phyloP scores from a whole-genome alignment of 768 basidiomycete genomes.

The Clavulina sp. region DNA sequence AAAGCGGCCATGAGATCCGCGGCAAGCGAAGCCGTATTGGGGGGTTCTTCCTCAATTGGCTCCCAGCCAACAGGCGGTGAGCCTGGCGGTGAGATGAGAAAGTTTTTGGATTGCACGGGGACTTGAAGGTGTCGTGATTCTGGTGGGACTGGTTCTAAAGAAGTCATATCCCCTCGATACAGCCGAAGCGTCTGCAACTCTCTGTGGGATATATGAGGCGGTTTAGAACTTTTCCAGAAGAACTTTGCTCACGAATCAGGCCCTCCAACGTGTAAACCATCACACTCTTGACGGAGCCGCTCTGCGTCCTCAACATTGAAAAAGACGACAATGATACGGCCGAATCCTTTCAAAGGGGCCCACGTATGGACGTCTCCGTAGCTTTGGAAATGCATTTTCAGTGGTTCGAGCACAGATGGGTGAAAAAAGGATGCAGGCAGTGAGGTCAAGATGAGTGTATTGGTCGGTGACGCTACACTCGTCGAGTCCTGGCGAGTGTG shows the following conservation, averaged over 20 bases:
- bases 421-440: conserved; percentile 67
- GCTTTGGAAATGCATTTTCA: conserved; percentile 51
- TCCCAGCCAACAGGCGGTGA: conserved; percentile 98
- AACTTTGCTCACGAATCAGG: conserved; percentile 21
- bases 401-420: conserved; percentile 42
- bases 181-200: conserved; percentile 25
- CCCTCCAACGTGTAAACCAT: conserved; percentile 37
- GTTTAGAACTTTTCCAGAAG: conserved; percentile 7
- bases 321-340: conserved; percentile 71
- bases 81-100: conserved; percentile 93
- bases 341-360: conserved; percentile 72
- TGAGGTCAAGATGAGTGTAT: conserved; percentile 68
- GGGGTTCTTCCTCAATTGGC: conserved; percentile 74
- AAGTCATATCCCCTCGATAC: conserved; percentile 33
- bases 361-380: conserved; percentile 80
- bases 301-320: conserved; percentile 44
- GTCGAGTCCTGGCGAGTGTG: too few species aligned
- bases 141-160: too few species aligned
- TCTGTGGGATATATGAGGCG: conserved; percentile 25
- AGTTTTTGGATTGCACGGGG: conserved; percentile 47
- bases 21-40: conserved; percentile 67
- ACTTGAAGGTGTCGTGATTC: conserved; percentile 18
- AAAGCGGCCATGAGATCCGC: conserved; percentile 75
- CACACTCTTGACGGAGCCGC: conserved; percentile 43
- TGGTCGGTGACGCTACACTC: conserved; percentile 46